phyloP scores from a whole-genome alignment of 805 yeast species.

The Candida chauliodis region DNA sequence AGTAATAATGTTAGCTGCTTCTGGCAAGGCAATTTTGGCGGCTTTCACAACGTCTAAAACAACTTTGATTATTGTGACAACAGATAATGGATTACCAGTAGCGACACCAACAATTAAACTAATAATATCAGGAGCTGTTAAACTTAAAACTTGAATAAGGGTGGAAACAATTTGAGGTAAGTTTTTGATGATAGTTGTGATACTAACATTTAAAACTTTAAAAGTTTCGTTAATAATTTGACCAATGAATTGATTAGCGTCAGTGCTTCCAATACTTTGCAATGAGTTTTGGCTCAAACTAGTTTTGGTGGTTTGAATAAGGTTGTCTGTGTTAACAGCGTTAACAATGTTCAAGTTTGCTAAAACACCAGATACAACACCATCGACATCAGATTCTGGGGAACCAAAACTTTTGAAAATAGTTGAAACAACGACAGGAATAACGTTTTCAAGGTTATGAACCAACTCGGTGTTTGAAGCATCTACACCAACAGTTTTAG shows the following conservation, averaged over 20 bases:
- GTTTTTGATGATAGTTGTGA: conserved; percentile 1
- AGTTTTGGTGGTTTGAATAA: background rate
- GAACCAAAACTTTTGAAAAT: background rate
- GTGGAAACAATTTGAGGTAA: background rate
- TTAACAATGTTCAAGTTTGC: background rate
- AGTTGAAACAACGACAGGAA: conserved; percentile 2
- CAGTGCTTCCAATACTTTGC: background rate
- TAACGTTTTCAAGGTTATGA: conserved; percentile 1
- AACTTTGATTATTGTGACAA: background rate
- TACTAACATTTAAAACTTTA: conserved; percentile 1
- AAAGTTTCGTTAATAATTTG: conserved; percentile 1
- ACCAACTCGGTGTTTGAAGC: background rate
- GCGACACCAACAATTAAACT: conserved; percentile 2
- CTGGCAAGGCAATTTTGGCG: background rate
- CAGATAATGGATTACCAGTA: background rate
- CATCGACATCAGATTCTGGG: background rate
- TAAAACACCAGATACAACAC: background rate
- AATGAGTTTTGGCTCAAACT: background rate
- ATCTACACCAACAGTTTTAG: background rate
- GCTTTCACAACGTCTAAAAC: background rate
- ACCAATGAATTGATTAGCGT: background rate
- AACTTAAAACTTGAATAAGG: background rate
- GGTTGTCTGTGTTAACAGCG: background rate
- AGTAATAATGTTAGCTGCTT: background rate
- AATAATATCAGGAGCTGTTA: conserved; percentile 5